Percentiles rank a stretch among this genome's conserved stretches.
Conservation (phyloP, 257 asterid genomes). For the Scutellaria barbata region DNA sequence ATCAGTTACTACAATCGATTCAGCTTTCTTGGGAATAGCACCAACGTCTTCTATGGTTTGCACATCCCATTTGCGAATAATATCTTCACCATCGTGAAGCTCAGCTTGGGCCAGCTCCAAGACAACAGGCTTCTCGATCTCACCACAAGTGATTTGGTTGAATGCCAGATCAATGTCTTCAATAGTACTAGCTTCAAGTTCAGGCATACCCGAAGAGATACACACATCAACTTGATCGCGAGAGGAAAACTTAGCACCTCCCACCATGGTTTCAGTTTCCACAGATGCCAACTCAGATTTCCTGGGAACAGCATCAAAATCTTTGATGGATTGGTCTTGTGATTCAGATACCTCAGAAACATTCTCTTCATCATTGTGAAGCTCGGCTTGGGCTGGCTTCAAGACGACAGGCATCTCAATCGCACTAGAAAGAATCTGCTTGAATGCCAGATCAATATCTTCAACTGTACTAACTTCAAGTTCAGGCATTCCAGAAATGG, state of each 20-base stretch:
- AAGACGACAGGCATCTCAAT: conserved; percentile 35
- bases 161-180: conserved; percentile 38
- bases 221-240: conserved; percentile 29
- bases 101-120: conserved; percentile 30
- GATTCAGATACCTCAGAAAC: conserved; percentile 33
- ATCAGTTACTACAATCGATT: no score
- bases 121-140: conserved; percentile 32
- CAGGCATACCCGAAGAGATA: conserved; percentile 28
- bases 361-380: conserved; percentile 26
- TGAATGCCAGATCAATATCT: conserved; percentile 37
- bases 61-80: no score
- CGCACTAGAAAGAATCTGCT: conserved; percentile 34
- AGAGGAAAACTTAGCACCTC: conserved; percentile 7
- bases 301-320: conserved; percentile 37
- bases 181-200: conserved; percentile 39
- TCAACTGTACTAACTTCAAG: conserved; percentile 38
- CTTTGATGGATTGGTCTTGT: conserved; percentile 43
- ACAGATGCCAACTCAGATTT: conserved; percentile 34
- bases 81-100: no score
- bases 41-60: no score
- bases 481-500: conserved; percentile 35
- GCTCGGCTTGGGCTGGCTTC: conserved; percentile 28
- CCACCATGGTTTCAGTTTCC: conserved; percentile 27
- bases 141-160: conserved; percentile 32
- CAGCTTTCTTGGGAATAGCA: no score